Evolutionary conservation across 495 filamentous ascomycete genomes (phyloP).

Genomic region (Lasiosphaeriaceae sp.): DNA sequence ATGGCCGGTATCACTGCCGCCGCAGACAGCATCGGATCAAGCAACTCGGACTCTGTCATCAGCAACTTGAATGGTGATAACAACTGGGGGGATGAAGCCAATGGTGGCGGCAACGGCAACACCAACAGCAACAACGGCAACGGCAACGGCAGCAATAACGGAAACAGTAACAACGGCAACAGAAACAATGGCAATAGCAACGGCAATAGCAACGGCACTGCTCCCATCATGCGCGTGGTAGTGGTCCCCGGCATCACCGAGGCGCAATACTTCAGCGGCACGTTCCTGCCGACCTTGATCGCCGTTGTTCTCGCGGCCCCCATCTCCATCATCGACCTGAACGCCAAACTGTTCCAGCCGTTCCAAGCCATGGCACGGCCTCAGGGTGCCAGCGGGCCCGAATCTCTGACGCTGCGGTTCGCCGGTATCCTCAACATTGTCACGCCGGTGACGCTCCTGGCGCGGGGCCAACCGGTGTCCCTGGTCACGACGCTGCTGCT

Average conservation of each 20-base stretch:
- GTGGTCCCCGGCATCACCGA: constrained; percentile 10
- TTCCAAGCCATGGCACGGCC: constrained; percentile 27
- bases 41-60: too few relatives aligned
- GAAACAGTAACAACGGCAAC: too few relatives aligned
- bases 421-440: not conserved
- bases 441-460: constrained; percentile 3
- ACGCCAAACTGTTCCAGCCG: constrained; percentile 30
- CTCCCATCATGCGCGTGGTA: too few relatives aligned
- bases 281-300: constrained; percentile 32
- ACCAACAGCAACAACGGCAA: too few relatives aligned
- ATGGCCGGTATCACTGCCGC: not conserved
- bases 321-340: constrained; percentile 26
- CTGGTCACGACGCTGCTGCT: constrained; percentile 3
- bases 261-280: constrained; percentile 28
- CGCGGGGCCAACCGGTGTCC: constrained; percentile 2
- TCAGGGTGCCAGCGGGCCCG: constrained; percentile 17
- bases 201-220: too few relatives aligned
- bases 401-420: constrained; percentile 17
- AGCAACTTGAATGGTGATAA: too few relatives aligned
- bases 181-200: too few relatives aligned
- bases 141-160: too few relatives aligned
- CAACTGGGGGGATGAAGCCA: too few relatives aligned
- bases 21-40: too few relatives aligned
- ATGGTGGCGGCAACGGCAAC: too few relatives aligned
- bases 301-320: constrained; percentile 25